Percentiles rank a stretch among this genome's conserved stretches.
phyloP scores from a whole-genome alignment of 805 yeast species.

The Middelhovenomyces tepae region DNA sequence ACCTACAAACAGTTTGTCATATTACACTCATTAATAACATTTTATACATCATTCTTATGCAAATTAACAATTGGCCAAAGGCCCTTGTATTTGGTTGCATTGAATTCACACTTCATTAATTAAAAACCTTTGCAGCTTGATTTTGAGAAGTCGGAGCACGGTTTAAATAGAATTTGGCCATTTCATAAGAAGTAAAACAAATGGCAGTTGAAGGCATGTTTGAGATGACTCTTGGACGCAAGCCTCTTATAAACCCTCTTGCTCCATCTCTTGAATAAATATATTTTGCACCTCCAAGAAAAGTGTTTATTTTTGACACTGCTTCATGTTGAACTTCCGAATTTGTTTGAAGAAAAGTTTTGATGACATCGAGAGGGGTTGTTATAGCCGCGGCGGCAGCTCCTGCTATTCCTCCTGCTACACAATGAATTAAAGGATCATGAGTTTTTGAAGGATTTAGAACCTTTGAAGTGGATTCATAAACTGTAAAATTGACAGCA shows the following conservation, averaged over 20 bases:
- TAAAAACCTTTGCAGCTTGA: no score
- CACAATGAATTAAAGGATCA: slow-evolving; percentile 86
- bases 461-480: slow-evolving; percentile 71
- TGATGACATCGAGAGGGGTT: slow-evolving; percentile 89
- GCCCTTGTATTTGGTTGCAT: no score
- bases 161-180: slow-evolving; percentile 70
- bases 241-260: slow-evolving; percentile 70
- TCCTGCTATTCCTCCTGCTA: slow-evolving; percentile 90
- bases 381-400: slow-evolving; percentile 93
- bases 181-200: slow-evolving; percentile 95
- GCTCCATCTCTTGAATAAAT: slow-evolving; percentile 40
- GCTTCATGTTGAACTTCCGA: slow-evolving; percentile 17
- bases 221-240: slow-evolving; percentile 82
- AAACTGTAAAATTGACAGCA: slow-evolving; percentile 85
- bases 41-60: not conserved
- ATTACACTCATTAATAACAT: slow-evolving; percentile 2
- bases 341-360: slow-evolving; percentile 77
- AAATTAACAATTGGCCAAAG: not conserved
- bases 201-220: slow-evolving; percentile 96
- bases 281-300: slow-evolving; percentile 60
- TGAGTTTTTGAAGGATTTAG: slow-evolving; percentile 68
- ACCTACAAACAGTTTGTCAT: slow-evolving; percentile 8
- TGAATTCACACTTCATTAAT: no score
- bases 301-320: slow-evolving; percentile 53
- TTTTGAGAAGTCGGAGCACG: no score